Percentiles rank a stretch among this genome's conserved stretches.
These are phyloP conservation scores for Aspergillus novoparasiticus DNA, from an alignment of 2,329 filamentous ascomycete species.

Conservation along the genomic window DNA sequence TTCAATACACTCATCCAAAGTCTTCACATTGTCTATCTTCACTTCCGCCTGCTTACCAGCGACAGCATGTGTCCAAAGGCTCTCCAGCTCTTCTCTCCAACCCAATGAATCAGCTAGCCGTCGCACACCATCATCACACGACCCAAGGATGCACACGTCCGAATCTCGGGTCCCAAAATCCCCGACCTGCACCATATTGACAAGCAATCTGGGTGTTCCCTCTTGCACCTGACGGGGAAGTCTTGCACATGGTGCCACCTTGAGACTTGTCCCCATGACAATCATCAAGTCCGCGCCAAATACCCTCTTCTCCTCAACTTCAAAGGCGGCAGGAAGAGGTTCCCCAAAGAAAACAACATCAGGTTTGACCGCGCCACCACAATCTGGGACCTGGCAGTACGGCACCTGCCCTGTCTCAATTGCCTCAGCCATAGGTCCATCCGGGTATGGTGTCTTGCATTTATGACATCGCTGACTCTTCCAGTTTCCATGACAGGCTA, in stretches of 20 bases:
- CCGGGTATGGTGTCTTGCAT: conserved; percentile 68
- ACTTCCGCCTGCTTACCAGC: conserved; percentile 57
- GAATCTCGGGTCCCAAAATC: conserved; percentile 70
- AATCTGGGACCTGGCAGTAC: conserved; percentile 60
- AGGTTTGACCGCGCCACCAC: conserved; percentile 76
- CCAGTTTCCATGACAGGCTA: conserved; percentile 88
- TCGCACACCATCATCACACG: conserved; percentile 74
- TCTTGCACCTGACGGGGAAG: conserved; percentile 64
- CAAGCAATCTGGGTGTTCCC: conserved; percentile 69
- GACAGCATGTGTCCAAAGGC: conserved; percentile 65
- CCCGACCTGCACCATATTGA: conserved; percentile 79
- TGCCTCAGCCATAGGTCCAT: conserved; percentile 67
- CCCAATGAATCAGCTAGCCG: conserved; percentile 73
- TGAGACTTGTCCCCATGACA: conserved; percentile 78
- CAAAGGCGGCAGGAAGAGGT: conserved; percentile 62
- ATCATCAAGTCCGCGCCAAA: conserved; percentile 68
- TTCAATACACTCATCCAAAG: conserved; percentile 53
- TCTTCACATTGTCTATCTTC: conserved; percentile 43
- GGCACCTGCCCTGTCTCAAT: conserved; percentile 69
- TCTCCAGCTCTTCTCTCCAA: conserved; percentile 77
- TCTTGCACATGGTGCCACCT: conserved; percentile 77
- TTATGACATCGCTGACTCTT: conserved; percentile 81
- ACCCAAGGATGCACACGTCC: conserved; percentile 74
- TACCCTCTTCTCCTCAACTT: conserved; percentile 53
- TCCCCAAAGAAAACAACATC: conserved; percentile 89